phyloP scores from a whole-genome alignment of 257 asterid species.

The Ballota nigra region DNA sequence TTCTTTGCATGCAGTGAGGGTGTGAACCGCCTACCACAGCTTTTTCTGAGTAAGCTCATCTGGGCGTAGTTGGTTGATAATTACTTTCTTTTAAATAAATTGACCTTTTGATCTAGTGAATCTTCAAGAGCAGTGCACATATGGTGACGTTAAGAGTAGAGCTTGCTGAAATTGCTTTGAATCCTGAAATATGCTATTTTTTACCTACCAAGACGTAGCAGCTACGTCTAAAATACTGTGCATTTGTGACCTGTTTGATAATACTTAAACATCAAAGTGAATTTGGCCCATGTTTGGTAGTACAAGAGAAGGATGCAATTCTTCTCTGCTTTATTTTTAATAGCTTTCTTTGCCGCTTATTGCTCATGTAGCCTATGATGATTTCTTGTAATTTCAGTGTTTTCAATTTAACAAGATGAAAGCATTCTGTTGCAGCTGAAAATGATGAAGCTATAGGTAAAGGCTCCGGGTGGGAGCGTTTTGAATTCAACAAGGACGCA shows the following conservation, averaged over 20 bases:
- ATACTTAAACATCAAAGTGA: background rate
- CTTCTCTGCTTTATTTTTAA: background rate
- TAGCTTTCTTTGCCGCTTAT: background rate
- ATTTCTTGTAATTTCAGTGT: constrained; percentile 7
- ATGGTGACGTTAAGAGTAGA: background rate
- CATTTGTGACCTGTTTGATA: background rate
- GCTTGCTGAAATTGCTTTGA: background rate
- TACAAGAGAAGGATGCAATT: background rate
- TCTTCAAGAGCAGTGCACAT: background rate
- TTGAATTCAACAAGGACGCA: constrained; percentile 87
- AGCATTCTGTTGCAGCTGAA: constrained; percentile 46
- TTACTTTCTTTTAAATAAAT: background rate
- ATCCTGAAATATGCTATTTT: background rate
- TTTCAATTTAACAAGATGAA: constrained; percentile 1
- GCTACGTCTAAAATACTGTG: background rate
- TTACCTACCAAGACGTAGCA: background rate
- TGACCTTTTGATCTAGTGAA: background rate
- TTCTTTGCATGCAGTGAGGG: background rate
- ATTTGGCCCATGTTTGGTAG: background rate
- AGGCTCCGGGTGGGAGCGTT: constrained; percentile 97
- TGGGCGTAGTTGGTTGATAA: background rate
- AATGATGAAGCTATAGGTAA: constrained; percentile 73
- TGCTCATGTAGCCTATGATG: background rate
- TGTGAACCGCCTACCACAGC: background rate
- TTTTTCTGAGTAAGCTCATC: background rate